Evolutionary conservation across 805 yeast genomes (phyloP).

Genomic region (Metschnikowia kofuensis): DNA sequence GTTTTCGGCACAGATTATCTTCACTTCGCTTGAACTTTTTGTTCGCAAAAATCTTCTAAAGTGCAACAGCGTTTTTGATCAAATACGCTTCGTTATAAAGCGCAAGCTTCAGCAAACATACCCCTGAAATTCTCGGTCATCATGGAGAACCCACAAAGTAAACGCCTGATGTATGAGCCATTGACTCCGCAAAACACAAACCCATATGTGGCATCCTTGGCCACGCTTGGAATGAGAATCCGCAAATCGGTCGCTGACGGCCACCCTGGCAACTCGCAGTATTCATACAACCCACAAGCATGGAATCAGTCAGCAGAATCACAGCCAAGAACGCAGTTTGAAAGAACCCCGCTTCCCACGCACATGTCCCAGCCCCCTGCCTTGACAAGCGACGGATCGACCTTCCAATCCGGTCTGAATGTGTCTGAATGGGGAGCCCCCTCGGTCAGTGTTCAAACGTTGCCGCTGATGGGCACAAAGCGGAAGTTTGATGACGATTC

Average conservation of each 20-base stretch:
- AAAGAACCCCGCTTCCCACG: constrained; percentile 42
- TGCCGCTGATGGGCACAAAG: constrained; percentile 10
- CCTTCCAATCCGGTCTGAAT: constrained; percentile 40
- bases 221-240: constrained; percentile 68
- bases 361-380: constrained; percentile 44
- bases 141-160: constrained; percentile 19
- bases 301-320: background rate
- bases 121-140: background rate
- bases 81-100: no score
- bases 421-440: constrained; percentile 39
- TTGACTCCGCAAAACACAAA: constrained; percentile 23
- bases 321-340: constrained; percentile 6
- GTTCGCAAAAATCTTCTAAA: no score
- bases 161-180: constrained; percentile 34
- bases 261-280: constrained; percentile 29
- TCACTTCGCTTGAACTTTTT: no score
- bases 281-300: constrained; percentile 10
- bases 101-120: no score
- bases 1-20: no score
- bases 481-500: constrained; percentile 7
- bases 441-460: background rate
- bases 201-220: constrained; percentile 39
- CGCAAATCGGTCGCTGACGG: constrained; percentile 67
- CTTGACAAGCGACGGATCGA: constrained; percentile 41
- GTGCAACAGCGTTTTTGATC: no score